Evolutionary conservation across 2,329 filamentous ascomycete genomes (phyloP), one percentile per base, ranked within the genome.

Genomic region (Hypocreales sp.): DNA sequence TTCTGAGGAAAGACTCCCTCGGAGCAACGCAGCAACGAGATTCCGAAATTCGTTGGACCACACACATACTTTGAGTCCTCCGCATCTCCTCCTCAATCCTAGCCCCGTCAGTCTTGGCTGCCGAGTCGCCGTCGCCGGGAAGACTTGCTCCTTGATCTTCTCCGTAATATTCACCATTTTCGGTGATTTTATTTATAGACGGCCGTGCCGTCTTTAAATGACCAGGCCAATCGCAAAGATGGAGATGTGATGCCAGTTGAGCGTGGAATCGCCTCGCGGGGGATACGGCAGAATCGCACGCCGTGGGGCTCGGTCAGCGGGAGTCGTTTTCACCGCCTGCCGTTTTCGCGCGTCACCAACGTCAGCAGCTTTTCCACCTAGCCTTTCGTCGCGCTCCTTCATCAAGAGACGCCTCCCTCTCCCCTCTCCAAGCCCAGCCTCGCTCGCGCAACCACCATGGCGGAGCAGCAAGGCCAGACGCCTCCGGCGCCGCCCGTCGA

Each of bases 81-180:
- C 72, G 77, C 90, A 98, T 98, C 78, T 98, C 90, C 60, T 93
- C 86, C 71, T 98, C 90, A 47, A 98, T 98, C 75, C 87, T 94
- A 42, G 28, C 36, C 48, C 43, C 36, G 22, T 29, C 28, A 28
- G 30, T 23, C 34, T 26, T 31, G 26, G 5, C 11, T 13, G 12
- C 15, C 16, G 13, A 20, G 19, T 12, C 10, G 6, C 9, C 18
- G 13, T 3, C 10, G 5, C 8, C 7, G 24, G 18, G 12, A 13
- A 17, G 13, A 51, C 76, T 47, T 58, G 93, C 87, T 95, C 90
- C 68, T 98, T 98, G 64, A 98, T 98, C 70, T 93, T 95, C 30
- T 98, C 92, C 40, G 90, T 95, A 41, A 98, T 98, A 64, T 95
- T 95, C 56, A 95, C 90, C 90, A 98, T 98, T 46, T 68, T 55